Base-by-base conservation (phyloP, 768 basidiomycete genomes). In the Fibroporia radiculosa region DNA sequence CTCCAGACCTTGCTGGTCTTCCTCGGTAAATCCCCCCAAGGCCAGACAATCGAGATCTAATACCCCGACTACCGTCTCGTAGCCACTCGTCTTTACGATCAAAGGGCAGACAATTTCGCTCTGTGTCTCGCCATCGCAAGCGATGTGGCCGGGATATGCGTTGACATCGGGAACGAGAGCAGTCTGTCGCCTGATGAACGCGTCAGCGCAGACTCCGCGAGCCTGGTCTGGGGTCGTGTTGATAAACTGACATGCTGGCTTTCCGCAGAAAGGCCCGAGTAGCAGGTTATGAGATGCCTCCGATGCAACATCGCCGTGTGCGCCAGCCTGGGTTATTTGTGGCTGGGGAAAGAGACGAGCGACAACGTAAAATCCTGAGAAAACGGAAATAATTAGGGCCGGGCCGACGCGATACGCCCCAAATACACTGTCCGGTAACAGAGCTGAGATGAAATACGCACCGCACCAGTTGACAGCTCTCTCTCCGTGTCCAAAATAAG, bases 401-500 rank as follows among this genome's bases (percentile, higher is more conserved):
- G 18, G 6, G 11, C 24, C 18, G 23, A 11, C 29, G n/a, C 8
- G 8, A 31, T 31, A 10, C 32, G 28, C 18, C 35, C 18, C 19
- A 19, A 11, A 36, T 10, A 10, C 11, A 36, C 10, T 36, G 35
- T 31, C 10, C 29, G 10, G 8, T 31, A n/a, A 10, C 10, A 31
- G 29, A n/a, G 29, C 8, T 31, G 29, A n/a, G n/a, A 10, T n/a
- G n/a, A 36, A 42, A 29, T 5, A 65, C 87, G 67, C 54, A 93
- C 93, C 93, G 68, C 84, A 84, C 93, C 93, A 97, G 59, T 95
- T 95, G 18, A 95, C 88, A 3, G 84, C 77, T 42, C 78, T 75
- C 28, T 75, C 66, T 4, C 62, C 67, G 13, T 70, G 69, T 23
- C 87, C 89, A 54, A 88, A 92, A 56, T 75, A 66, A 20, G 71